phyloP scores from a whole-genome alignment of 495 filamentous ascomycete genomes.

The Lentithecium fluviatile region DNA sequence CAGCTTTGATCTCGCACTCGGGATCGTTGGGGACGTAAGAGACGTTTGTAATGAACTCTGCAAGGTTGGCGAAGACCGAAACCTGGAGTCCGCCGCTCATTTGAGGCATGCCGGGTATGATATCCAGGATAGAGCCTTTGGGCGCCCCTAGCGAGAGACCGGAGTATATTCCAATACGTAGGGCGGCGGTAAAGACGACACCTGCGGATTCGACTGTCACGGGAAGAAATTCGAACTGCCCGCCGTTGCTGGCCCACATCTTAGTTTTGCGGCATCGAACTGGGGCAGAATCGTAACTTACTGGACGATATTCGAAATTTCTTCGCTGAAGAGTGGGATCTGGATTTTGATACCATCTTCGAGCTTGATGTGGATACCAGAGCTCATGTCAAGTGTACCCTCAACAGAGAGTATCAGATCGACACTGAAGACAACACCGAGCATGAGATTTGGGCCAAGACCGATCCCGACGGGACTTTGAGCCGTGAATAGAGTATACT shows the following conservation, averaged over 20 bases:
- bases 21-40: slow-evolving; percentile 39
- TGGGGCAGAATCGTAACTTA: slow-evolving; percentile 2
- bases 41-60: slow-evolving; percentile 54
- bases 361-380: slow-evolving; percentile 54
- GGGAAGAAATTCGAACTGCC: slow-evolving; percentile 57
- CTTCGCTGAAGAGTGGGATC: slow-evolving; percentile 18
- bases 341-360: slow-evolving; percentile 36
- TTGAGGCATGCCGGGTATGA: slow-evolving; percentile 8
- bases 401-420: slow-evolving; percentile 52
- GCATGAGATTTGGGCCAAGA: slow-evolving; percentile 39
- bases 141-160: slow-evolving; percentile 44
- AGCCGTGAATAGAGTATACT: slow-evolving; percentile 50
- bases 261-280: background rate
- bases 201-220: slow-evolving; percentile 48
- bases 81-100: slow-evolving; percentile 49
- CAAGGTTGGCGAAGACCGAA: slow-evolving; percentile 51
- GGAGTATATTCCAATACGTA: slow-evolving; percentile 49
- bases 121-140: background rate
- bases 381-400: slow-evolving; percentile 50
- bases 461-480: slow-evolving; percentile 47
- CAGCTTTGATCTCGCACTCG: slow-evolving; percentile 48
- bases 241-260: slow-evolving; percentile 46
- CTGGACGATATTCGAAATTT: slow-evolving; percentile 19
- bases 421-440: slow-evolving; percentile 49
- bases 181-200: slow-evolving; percentile 44